Percentiles rank a stretch among this genome's conserved stretches.
Evolutionary conservation across 2,329 filamentous ascomycete species (phyloP).

Genomic region (Verticillium albo-atrum): DNA sequence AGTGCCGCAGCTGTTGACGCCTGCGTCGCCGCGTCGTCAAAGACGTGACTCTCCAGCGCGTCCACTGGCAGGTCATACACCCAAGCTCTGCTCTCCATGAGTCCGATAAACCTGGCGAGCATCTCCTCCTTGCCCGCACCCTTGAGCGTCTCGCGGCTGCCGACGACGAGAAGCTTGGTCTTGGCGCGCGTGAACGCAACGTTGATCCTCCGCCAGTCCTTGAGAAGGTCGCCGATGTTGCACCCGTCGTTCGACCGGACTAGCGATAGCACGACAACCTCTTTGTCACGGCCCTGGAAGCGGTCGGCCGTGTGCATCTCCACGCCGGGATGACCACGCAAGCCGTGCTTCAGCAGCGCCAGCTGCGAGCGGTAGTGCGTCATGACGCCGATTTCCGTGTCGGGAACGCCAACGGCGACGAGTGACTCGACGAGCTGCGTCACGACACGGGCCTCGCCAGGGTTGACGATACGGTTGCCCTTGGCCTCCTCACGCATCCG

Average conservation of each 20-base stretch:
- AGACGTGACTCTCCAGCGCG: slow-evolving; percentile 64
- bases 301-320: slow-evolving; percentile 97
- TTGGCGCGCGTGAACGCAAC: slow-evolving; percentile 92
- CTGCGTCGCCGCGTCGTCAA: slow-evolving; percentile 54
- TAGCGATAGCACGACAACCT: slow-evolving; percentile 80
- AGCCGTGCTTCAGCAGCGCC: slow-evolving; percentile 69
- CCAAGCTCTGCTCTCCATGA: slow-evolving; percentile 80
- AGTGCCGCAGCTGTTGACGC: slow-evolving; percentile 22
- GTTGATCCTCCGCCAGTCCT: slow-evolving; percentile 90
- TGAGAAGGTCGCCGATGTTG: slow-evolving; percentile 84
- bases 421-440: slow-evolving; percentile 78
- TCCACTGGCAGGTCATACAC: slow-evolving; percentile 64
- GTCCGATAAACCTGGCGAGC: slow-evolving; percentile 66
- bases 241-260: slow-evolving; percentile 81
- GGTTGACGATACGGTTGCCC: slow-evolving; percentile 85
- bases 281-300: slow-evolving; percentile 95
- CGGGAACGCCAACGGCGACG: slow-evolving; percentile 68
- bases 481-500: slow-evolving; percentile 66
- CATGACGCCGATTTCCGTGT: slow-evolving; percentile 83
- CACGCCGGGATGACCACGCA: slow-evolving; percentile 59
- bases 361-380: slow-evolving; percentile 95
- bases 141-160: slow-evolving; percentile 76
- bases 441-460: slow-evolving; percentile 72
- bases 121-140: slow-evolving; percentile 68
- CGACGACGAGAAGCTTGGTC: slow-evolving; percentile 85